Evolutionary conservation across 805 yeast species (phyloP).

Genomic region (Maudiozyma saulgeensis): DNA sequence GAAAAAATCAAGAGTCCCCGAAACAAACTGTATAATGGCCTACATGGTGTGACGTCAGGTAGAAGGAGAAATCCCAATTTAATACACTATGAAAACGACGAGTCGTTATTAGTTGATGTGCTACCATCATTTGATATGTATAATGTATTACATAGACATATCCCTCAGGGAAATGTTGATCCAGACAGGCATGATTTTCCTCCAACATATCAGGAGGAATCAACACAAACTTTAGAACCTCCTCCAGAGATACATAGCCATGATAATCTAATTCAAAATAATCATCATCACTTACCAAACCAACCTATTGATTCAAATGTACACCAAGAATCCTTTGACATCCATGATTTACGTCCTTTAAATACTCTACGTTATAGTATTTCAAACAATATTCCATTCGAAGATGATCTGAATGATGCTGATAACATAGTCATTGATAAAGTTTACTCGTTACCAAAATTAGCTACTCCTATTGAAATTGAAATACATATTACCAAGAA

Average conservation of each 20-base stretch:
- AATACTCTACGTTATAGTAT: slow-evolving; percentile 13
- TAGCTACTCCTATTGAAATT: slow-evolving; percentile 37
- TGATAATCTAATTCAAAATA: background rate
- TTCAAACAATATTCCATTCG: slow-evolving; percentile 12
- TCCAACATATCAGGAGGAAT: slow-evolving; percentile 27
- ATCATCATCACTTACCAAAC: background rate
- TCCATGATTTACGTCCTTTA: slow-evolving; percentile 11
- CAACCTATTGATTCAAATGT: background rate
- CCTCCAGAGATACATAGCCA: background rate
- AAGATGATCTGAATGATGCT: slow-evolving; percentile 27
- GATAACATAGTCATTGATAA: slow-evolving; percentile 44
- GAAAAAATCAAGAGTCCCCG: background rate
- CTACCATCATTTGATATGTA: slow-evolving; percentile 65
- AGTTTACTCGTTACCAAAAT: slow-evolving; percentile 39
- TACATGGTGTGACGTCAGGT: background rate
- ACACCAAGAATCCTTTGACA: slow-evolving; percentile 1
- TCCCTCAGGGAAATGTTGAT: slow-evolving; percentile 31
- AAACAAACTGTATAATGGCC: background rate
- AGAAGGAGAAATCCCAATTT: slow-evolving; percentile 3
- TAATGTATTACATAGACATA: slow-evolving; percentile 36
- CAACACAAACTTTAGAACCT: background rate
- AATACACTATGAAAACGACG: slow-evolving; percentile 9
- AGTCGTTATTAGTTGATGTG: slow-evolving; percentile 36
- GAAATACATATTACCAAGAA: slow-evolving; percentile 44
- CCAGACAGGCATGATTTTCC: slow-evolving; percentile 28